Percentiles rank a stretch among this genome's conserved stretches.
Conservation (phyloP, 1,139 yeast species). For the Hyphopichia pseudoburtonii region DNA sequence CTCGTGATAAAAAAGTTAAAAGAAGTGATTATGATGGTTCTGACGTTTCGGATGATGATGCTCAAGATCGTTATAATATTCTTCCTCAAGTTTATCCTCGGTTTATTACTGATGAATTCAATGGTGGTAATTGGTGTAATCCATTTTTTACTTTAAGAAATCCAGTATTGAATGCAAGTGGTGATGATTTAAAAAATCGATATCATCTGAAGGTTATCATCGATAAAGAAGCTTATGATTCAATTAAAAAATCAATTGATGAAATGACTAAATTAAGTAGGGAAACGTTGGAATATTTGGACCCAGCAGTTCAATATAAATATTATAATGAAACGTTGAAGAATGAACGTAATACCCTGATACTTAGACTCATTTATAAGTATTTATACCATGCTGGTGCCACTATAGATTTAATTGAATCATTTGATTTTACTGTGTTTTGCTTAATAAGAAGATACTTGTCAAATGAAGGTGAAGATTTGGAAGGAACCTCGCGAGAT, state of each 20-base stretch:
- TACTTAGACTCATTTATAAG: constrained; percentile 54
- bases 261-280: constrained; percentile 40
- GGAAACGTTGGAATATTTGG: constrained; percentile 42
- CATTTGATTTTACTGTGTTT: constrained; percentile 63
- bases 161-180: constrained; percentile 42
- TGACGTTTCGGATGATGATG: constrained; percentile 32
- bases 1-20: constrained; percentile 33
- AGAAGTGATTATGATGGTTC: constrained; percentile 41
- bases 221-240: constrained; percentile 48
- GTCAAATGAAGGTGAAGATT: constrained; percentile 19
- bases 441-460: constrained; percentile 35
- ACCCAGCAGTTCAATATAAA: constrained; percentile 32
- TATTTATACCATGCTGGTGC: constrained; percentile 49
- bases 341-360: constrained; percentile 53
- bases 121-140: constrained; percentile 75
- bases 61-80: constrained; percentile 33
- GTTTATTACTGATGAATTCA: constrained; percentile 59
- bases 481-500: constrained; percentile 7
- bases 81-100: constrained; percentile 72
- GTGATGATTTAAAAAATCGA: constrained; percentile 44
- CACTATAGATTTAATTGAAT: constrained; percentile 54
- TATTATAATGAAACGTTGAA: constrained; percentile 33
- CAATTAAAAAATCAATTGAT: constrained; percentile 32
- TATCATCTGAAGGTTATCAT: constrained; percentile 49
- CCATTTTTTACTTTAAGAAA: constrained; percentile 54